Base-by-base conservation (phyloP, 768 basidiomycete genomes). In the Mycena floridula region DNA sequence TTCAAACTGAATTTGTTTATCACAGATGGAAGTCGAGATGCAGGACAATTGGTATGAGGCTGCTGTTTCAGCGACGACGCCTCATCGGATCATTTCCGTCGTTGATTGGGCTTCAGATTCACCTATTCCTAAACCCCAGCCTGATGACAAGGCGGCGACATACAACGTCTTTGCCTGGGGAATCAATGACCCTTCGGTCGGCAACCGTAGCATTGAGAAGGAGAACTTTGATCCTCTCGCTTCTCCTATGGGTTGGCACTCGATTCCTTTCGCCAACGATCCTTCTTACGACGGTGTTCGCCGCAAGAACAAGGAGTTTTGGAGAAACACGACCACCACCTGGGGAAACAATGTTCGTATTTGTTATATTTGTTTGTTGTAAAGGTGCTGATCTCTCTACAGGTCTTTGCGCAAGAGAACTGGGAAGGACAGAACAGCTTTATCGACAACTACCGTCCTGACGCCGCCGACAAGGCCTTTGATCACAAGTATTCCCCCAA, bases 1-100 rank as follows among this genome's bases (percentile, higher is more conserved):
- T 22, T 44, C 18, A 32, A 9, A 8, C 2, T 37, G 25, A 16
- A 16, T n/a, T n/a, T n/a, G n/a, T 15, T 2, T n/a, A 37, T 27
- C 37, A 15, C 45, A 85, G 81, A 86, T 93, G 55, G 90, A 93
- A 59, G 85, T 95, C 37, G 87, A 92, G 73, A 90, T 95, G 86
- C 59, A 82, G 57, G 83, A 96, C 66, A 97, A 93, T 65, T 95
- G 90, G 90, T 98, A 98, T 54, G 92, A 97, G 62, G 79, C 91
- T 3, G 76, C 89, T 18, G 83, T 99, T 32, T 82, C 87, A 9
- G 81, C 79, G 1, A 59, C 66, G 23, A 62, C 73, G n/a, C 87
- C 90, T 21, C 83, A 91, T 58, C 75, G 81, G 49, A 82, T 93
- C 52, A 67, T 97, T 55, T 82, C 85, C 22, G 90, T 94, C 27